These are phyloP conservation scores for Arthrobotrys conoides DNA, from an alignment of 2,329 filamentous ascomycete genomes.

Conservation along the genomic window DNA sequence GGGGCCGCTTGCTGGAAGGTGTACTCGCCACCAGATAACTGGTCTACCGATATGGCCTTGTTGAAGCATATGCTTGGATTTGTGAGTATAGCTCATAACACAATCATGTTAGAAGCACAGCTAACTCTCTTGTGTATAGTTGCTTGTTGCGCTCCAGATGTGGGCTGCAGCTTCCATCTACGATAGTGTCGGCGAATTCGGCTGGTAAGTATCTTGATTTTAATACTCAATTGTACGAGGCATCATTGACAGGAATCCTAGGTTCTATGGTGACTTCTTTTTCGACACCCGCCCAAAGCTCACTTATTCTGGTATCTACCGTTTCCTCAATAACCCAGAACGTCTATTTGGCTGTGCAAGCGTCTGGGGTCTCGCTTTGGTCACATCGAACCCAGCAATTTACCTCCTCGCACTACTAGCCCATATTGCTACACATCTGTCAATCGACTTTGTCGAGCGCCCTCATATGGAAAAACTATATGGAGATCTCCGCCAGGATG, in stretches of 20 bases:
- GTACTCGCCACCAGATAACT: slow-evolving; percentile 88
- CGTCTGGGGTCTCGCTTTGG: slow-evolving; percentile 94
- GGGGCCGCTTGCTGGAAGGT: slow-evolving; percentile 95
- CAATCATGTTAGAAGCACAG: not conserved
- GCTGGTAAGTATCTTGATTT: slow-evolving; percentile 73
- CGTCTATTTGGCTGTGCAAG: slow-evolving; percentile 92
- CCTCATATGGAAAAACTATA: slow-evolving; percentile 99
- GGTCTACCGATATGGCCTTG: slow-evolving; percentile 86
- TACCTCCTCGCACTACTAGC: slow-evolving; percentile 88
- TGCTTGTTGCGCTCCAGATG: slow-evolving; percentile 85
- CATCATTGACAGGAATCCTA: not conserved
- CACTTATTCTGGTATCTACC: slow-evolving; percentile 97
- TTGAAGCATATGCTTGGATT: slow-evolving; percentile 88
- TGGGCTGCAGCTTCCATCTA: slow-evolving; percentile 96
- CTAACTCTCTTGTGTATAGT: slow-evolving; percentile 27
- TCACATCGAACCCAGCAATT: slow-evolving; percentile 89
- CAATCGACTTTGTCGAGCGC: slow-evolving; percentile 93
- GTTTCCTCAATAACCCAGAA: slow-evolving; percentile 97
- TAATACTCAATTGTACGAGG: too few species aligned
- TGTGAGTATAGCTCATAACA: slow-evolving; percentile 64
- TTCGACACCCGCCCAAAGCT: slow-evolving; percentile 83
- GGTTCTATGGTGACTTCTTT: slow-evolving; percentile 96
- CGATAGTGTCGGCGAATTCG: slow-evolving; percentile 95
- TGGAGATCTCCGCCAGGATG: slow-evolving; percentile 85
- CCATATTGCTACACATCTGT: slow-evolving; percentile 85